A percentile compares a stretch with the other conserved stretches of the same genome.
These are phyloP conservation scores for Mortierella sp. DNA, from an alignment of 371 early-diverging fungal species.

Conservation along the genomic window DNA sequence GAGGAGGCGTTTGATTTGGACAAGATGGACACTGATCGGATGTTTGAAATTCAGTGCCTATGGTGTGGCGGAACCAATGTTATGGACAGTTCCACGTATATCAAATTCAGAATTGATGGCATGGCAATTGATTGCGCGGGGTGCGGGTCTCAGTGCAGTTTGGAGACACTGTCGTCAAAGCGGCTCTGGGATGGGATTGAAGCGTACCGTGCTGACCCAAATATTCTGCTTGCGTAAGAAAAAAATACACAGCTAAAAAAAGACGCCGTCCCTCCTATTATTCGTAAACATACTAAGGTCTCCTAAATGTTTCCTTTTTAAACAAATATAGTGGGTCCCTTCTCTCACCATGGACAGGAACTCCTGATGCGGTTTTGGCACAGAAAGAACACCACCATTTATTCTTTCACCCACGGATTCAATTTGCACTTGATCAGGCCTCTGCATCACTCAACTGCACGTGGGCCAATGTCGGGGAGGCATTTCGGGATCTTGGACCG, in stretches of 20 bases:
- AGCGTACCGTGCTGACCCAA: slow-evolving; percentile 36
- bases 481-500: slow-evolving; percentile 51
- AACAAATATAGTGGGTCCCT: slow-evolving; percentile 34
- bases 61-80: slow-evolving; percentile 52
- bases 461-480: slow-evolving; percentile 50
- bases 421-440: slow-evolving; percentile 49
- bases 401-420: slow-evolving; percentile 51
- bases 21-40: slow-evolving; percentile 40
- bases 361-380: slow-evolving; percentile 29
- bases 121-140: slow-evolving; percentile 53
- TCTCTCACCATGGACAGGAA: slow-evolving; percentile 47
- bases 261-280: too few species aligned
- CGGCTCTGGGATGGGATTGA: slow-evolving; percentile 54
- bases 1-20: slow-evolving; percentile 52
- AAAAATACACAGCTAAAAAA: background rate
- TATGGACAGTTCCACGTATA: slow-evolving; percentile 55
- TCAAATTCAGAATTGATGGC: slow-evolving; percentile 54
- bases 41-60: slow-evolving; percentile 55
- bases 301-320: background rate
- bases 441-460: slow-evolving; percentile 42
- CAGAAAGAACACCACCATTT: slow-evolving; percentile 51
- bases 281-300: background rate
- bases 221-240: slow-evolving; percentile 42
- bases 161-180: slow-evolving; percentile 52
- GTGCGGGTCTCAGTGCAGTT: slow-evolving; percentile 47